Percentiles rank a stretch among this genome's conserved stretches.
Conservation (phyloP, 495 filamentous ascomycete species). For the Thermochaetoides thermophila region DNA sequence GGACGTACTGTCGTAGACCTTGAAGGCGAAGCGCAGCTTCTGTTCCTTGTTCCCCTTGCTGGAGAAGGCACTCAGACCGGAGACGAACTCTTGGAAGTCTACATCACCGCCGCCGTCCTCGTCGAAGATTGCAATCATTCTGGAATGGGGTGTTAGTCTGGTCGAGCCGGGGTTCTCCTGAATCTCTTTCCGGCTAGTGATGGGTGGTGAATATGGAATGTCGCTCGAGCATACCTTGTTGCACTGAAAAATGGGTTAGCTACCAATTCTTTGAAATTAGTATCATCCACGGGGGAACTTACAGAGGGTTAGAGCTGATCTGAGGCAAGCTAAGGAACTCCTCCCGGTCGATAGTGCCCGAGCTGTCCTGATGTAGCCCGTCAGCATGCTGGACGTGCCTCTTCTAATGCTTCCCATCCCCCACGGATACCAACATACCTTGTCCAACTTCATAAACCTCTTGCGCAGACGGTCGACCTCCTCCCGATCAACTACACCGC, state of each 20-base stretch:
- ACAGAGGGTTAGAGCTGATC: slow-evolving; percentile 95
- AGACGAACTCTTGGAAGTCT: slow-evolving; percentile 98
- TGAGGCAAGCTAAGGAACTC: slow-evolving; percentile 96
- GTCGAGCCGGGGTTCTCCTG: no score
- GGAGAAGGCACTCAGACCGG: slow-evolving; percentile 85
- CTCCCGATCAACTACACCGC: slow-evolving; percentile 68
- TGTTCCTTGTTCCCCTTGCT: slow-evolving; percentile 98
- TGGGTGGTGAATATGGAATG: not conserved
- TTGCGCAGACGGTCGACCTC: slow-evolving; percentile 92
- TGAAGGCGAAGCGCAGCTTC: slow-evolving; percentile 95
- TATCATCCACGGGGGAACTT: no score
- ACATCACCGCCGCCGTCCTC: slow-evolving; percentile 97
- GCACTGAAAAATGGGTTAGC: no score
- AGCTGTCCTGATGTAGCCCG: slow-evolving; percentile 57
- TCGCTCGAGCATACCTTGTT: slow-evolving; percentile 67
- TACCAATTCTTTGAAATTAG: no score
- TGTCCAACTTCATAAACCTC: slow-evolving; percentile 98
- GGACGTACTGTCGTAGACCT: slow-evolving; percentile 99
- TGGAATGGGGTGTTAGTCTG: slow-evolving; percentile 16
- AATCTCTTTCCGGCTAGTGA: not conserved
- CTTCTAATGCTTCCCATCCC: not conserved
- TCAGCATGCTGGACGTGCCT: not conserved
- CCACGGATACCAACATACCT: slow-evolving; percentile 38
- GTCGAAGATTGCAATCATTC: slow-evolving; percentile 99
- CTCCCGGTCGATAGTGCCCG: slow-evolving; percentile 94